phyloP scores from a whole-genome alignment of 108 stramenopile genomes.

The Skeletonema costatum region DNA sequence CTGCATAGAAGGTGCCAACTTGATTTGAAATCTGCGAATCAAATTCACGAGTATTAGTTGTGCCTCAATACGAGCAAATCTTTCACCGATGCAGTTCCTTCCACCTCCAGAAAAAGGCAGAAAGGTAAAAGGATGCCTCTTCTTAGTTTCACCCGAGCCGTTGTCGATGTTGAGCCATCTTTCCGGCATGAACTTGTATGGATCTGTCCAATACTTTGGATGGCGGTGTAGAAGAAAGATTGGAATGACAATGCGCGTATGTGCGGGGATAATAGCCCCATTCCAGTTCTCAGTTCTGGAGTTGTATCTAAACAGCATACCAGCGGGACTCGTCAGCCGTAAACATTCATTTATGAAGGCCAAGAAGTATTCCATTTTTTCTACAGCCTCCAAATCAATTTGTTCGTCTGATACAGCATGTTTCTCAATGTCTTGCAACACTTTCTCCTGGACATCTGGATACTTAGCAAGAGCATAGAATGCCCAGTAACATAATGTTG shows the following conservation, averaged over 20 bases:
- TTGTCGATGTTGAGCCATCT: conserved; percentile 5
- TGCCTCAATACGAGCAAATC: conserved; percentile 12
- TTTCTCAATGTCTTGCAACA: conserved; percentile 48
- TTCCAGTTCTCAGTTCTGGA: background rate
- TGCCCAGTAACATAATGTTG: conserved; percentile 59
- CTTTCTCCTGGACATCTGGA: conserved; percentile 41
- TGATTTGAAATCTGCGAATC: background rate
- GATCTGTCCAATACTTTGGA: background rate
- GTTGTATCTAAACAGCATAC: conserved; percentile 3
- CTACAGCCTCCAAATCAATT: conserved; percentile 31
- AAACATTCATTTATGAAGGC: conserved; percentile 56
- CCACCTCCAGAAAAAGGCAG: conserved; percentile 7
- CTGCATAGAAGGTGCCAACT: background rate
- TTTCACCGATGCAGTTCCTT: conserved; percentile 2
- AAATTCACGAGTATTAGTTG: conserved; percentile 5
- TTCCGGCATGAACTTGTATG: background rate
- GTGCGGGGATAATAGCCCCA: background rate
- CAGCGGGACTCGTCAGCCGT: conserved; percentile 38
- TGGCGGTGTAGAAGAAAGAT: background rate
- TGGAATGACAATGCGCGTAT: background rate
- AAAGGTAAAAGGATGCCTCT: conserved; percentile 1
- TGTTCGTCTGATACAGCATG: conserved; percentile 9
- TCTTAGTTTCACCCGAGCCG: background rate
- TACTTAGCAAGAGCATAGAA: conserved; percentile 45
- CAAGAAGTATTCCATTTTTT: conserved; percentile 54